Evolutionary conservation across 1,284 basidiomycete genomes (phyloP).

Genomic region (Malassezia nana): DNA sequence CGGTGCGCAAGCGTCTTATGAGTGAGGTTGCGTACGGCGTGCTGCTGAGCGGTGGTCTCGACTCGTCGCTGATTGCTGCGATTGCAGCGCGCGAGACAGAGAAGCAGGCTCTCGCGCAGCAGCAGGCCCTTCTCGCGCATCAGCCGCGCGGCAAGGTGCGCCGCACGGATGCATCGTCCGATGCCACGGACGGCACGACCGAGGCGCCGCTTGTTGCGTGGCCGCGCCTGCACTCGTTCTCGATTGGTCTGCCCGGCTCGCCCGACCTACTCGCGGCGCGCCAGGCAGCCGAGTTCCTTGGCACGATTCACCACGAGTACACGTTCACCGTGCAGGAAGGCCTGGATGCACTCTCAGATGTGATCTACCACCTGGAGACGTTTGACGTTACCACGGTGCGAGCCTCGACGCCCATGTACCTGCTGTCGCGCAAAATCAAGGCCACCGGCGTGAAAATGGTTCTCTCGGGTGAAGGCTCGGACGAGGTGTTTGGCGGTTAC

Average conservation of each 20-base stretch:
- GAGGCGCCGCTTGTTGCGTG: conserved; percentile 58
- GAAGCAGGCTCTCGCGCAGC: conserved; percentile 55
- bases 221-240: conserved; percentile 97
- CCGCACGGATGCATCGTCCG: conserved; percentile 13
- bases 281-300: conserved; percentile 85
- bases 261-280: conserved; percentile 89
- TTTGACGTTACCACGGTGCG: conserved; percentile 98
- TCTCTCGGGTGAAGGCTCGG: conserved; percentile 89
- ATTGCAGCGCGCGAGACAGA: conserved; percentile 96
- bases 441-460: conserved; percentile 99
- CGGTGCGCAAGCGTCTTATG: conserved; percentile 93
- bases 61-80: conserved; percentile 88
- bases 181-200: conserved; percentile 33
- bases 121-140: conserved; percentile 46
- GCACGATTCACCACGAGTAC: conserved; percentile 94
- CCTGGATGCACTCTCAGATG: conserved; percentile 90
- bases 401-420: conserved; percentile 94
- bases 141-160: conserved; percentile 49
- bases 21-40: conserved; percentile 98
- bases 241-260: conserved; percentile 87
- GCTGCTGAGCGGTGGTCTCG: conserved; percentile 84
- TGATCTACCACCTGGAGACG: conserved; percentile 97
- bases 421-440: conserved; percentile 95
- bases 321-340: conserved; percentile 98
- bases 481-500: conserved; percentile 98